phyloP scores from a whole-genome alignment of 192 early-diverging fungal species.

The Physocladia obscura region DNA sequence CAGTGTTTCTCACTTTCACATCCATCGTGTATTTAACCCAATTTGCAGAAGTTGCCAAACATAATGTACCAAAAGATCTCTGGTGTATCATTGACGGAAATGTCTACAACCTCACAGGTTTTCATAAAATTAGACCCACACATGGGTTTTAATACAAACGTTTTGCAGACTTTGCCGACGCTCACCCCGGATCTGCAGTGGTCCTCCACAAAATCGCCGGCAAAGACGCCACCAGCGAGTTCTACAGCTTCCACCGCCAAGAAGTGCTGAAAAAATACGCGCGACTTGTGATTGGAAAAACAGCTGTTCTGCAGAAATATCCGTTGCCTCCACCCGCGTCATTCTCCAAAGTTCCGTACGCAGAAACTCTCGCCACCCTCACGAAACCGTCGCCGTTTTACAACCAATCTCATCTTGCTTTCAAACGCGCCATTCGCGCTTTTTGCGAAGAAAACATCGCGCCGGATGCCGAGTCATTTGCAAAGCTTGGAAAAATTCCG shows the following conservation, averaged over 20 bases:
- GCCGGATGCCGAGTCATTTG: neutral
- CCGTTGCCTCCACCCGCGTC: neutral
- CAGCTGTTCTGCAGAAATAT: neutral
- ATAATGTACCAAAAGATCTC: conserved; percentile 35
- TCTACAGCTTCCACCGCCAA: conserved; percentile 16
- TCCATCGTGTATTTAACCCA: neutral
- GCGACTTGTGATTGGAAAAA: conserved; percentile 3
- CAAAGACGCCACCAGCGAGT: conserved; percentile 3
- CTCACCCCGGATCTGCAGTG: conserved; percentile 28
- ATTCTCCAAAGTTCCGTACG: conserved; percentile 19
- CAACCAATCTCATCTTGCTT: conserved; percentile 41
- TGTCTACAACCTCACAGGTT: conserved; percentile 36
- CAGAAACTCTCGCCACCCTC: neutral
- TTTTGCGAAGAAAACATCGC: conserved; percentile 29
- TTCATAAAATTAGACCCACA: neutral
- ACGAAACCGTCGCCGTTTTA: conserved; percentile 38
- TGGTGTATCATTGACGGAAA: conserved; percentile 36
- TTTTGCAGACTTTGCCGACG: conserved; percentile 34
- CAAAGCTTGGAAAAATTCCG: neutral
- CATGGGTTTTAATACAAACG: neutral
- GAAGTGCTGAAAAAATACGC: conserved; percentile 21
- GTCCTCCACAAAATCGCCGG: conserved; percentile 59
- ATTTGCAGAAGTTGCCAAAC: conserved; percentile 24
- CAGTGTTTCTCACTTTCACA: neutral
- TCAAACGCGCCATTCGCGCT: conserved; percentile 44